Conservation (phyloP, 1,284 basidiomycete species). For the Bondarzewia mesenterica region DNA sequence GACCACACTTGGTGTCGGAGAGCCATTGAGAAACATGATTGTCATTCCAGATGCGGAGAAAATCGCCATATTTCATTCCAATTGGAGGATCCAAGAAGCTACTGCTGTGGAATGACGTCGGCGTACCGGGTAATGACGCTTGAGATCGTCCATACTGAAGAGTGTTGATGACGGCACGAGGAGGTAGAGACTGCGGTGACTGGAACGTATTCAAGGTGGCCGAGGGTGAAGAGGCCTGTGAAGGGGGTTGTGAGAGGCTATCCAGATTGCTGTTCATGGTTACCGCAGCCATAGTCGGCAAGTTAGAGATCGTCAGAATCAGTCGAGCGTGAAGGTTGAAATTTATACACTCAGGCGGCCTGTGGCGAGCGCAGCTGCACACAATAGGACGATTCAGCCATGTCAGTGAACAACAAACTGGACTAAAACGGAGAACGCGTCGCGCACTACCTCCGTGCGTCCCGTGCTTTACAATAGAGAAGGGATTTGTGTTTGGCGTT, state of each 20-base stretch:
- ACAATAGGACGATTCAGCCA: too few relatives aligned
- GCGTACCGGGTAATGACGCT: conserved; percentile 31
- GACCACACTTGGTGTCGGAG: conserved; percentile 61
- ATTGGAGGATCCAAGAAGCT: conserved; percentile 47
- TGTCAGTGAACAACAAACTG: too few relatives aligned
- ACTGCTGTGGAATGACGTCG: conserved; percentile 18
- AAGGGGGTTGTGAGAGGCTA: conserved; percentile 28
- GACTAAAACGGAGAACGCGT: too few relatives aligned
- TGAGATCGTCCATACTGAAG: conserved; percentile 12
- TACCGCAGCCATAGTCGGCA: conserved; percentile 30
- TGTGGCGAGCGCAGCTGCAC: too few relatives aligned
- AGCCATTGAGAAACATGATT: conserved; percentile 66
- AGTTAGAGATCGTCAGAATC: conserved; percentile 1
- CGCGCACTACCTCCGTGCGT: too few relatives aligned
- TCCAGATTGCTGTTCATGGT: conserved; percentile 30
- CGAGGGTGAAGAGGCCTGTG: conserved; percentile 44
- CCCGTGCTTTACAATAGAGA: too few relatives aligned
- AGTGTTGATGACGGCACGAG: conserved; percentile 2
- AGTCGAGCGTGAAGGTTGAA: too few relatives aligned
- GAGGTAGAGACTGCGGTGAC: conserved; percentile 12
- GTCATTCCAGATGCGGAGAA: conserved; percentile 63
- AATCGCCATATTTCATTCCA: conserved; percentile 51
- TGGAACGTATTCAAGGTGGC: conserved; percentile 38
- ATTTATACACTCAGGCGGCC: too few relatives aligned
- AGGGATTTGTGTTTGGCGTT: too few relatives aligned